Evolutionary conservation across 176 grass and related monocot genomes (phyloP).

Genomic region (Oryza officinalis): DNA sequence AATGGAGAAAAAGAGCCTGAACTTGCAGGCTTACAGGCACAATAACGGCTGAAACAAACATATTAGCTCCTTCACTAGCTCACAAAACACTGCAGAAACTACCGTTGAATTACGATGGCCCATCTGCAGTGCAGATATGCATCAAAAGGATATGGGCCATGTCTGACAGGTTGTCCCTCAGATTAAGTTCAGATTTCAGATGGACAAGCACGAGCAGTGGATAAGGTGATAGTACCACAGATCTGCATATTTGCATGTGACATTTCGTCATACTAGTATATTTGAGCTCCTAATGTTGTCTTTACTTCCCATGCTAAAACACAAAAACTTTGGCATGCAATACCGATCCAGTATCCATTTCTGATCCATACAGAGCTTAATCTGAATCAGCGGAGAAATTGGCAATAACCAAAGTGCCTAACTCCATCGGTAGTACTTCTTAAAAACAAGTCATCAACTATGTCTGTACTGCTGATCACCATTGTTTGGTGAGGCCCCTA

Average conservation of each 20-base stretch:
- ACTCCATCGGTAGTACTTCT: not conserved
- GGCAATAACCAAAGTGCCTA: not conserved
- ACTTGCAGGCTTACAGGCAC: not conserved
- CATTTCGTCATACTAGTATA: not conserved
- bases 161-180: not conserved
- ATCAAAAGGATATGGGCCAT: not conserved
- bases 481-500: not conserved
- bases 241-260: not conserved
- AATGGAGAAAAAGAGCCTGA: not conserved
- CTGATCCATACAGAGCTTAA: not conserved
- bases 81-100: not conserved
- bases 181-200: not conserved
- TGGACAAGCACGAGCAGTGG: not conserved
- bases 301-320: not conserved
- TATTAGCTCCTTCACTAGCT: not conserved
- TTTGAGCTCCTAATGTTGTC: not conserved
- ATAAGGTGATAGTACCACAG: not conserved
- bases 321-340: not conserved
- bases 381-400: not conserved
- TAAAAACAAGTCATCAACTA: not conserved
- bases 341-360: not conserved
- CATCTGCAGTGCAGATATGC: constrained; percentile 1
- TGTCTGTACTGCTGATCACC: not conserved
- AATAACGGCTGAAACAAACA: not conserved
- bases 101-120: not conserved